These are phyloP conservation scores for Colletotrichum liaoningense DNA, from an alignment of 2,329 filamentous ascomycete species.

Conservation along the genomic window DNA sequence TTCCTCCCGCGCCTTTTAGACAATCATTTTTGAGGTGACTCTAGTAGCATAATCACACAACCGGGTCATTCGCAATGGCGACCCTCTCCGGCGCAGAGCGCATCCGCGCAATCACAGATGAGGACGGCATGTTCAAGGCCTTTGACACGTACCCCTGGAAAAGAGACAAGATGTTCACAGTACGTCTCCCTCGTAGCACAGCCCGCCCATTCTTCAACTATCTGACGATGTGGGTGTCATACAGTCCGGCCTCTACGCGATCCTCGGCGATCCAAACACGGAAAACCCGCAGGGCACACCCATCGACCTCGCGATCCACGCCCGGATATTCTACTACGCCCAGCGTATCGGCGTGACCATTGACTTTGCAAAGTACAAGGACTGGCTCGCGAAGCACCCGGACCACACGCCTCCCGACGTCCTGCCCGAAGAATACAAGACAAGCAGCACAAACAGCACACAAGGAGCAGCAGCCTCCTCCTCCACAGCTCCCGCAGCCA, in stretches of 20 bases:
- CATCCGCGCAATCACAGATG: conserved; percentile 52
- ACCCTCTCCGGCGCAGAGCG: conserved; percentile 46
- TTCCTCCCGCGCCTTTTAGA: neutral
- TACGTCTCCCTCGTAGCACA: conserved; percentile 43
- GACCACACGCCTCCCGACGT: conserved; percentile 48
- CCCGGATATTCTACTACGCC: conserved; percentile 75
- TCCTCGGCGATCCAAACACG: conserved; percentile 65
- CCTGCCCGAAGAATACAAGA: conserved; percentile 48
- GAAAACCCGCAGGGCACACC: conserved; percentile 59
- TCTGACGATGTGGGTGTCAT: neutral
- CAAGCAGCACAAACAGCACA: neutral
- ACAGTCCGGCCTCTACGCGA: conserved; percentile 69
- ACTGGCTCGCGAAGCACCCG: conserved; percentile 63
- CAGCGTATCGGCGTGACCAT: conserved; percentile 63
- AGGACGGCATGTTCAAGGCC: conserved; percentile 64
- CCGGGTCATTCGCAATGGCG: neutral
- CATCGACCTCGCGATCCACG: conserved; percentile 71
- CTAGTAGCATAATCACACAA: neutral
- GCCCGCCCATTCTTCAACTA: too few relatives aligned
- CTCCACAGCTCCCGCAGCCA: conserved; percentile 11
- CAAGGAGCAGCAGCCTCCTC: too few relatives aligned
- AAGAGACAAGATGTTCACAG: conserved; percentile 76
- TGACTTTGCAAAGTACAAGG: conserved; percentile 75
- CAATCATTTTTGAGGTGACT: neutral
- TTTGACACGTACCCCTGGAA: conserved; percentile 77